Evolutionary conservation across 2,329 filamentous ascomycete species (phyloP), one percentile per base, ranked within the genome.

Genomic region (Phoma sp.): DNA sequence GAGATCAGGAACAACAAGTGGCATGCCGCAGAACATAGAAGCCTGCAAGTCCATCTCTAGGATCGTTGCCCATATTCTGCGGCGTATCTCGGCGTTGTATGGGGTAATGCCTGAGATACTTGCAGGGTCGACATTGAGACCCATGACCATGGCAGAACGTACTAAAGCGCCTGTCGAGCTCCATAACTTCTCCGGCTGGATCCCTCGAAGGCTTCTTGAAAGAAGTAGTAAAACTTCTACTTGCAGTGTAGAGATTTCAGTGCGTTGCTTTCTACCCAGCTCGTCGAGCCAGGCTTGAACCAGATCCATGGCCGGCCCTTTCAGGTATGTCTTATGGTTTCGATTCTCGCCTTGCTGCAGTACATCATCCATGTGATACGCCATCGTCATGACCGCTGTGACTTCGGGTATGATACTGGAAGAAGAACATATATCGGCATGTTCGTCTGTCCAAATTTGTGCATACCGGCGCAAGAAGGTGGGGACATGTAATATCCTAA

Each of bases 1-100:
- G 13, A 65, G 33, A 5, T 64, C 58, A 17, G 62, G 55, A 17
- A 57, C 39, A 17, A 61, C 44, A 6, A 60, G 36, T n/a, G 65
- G 62, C 56, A 64, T 62, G 4, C 61, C 61, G 2, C 51, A 55
- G 33, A 54, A 53, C 54, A 68, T 61, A 2, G 64, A 66, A 15
- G 61, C 51, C 44, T 70, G 67, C 19, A 80, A 54, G 43, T 77
- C 74, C 25, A 78, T 57, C 55, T 80, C 76, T 10, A 79, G 51
- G 8, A 80, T 73, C 0, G 77, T 78, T n/a, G 73, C 70, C 78
- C 78, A 80, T 3, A 80, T 50, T n/a, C 77, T 71, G 17, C 78
- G 73, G 15, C 77, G 75, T 65, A 79, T 75, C 50, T 80, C 78
- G 1, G 43, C 45, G 31, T 69, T 64, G 27, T 67, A 78, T 4